Base-by-base conservation (phyloP, 1,284 basidiomycete genomes). In the Puccinia coronata region DNA sequence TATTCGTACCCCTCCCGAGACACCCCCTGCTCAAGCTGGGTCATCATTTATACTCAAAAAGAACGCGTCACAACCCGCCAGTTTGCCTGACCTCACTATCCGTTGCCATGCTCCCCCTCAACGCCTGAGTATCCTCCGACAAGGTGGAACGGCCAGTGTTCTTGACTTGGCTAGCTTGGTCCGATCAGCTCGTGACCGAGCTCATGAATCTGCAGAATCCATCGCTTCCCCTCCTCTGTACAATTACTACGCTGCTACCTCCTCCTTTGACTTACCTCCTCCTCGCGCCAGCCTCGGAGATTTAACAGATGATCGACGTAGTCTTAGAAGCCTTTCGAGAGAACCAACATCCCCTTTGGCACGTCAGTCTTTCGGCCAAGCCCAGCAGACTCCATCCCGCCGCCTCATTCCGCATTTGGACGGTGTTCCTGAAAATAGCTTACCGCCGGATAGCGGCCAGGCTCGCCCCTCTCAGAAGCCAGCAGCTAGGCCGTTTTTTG, bases 101-200 rank as follows among this genome's bases (percentile, higher is more conserved):
- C 63, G 34, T 34, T 47, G 12, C 28, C 25, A 70, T 71, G 41
- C 25, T 36, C 16, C 69, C 20, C 47, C 69, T 71, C 69, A 71
- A 43, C 71, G 71, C 5, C 20, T 59, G 36, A 73, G 71, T 73
- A 4, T 34, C 11, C 71, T 77, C 39, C 76, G 79, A 49, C 79
- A 73, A 31, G 70, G 39, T 14, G 79, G 79, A 11, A 80, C 79
- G 18, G 79, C 79, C 28, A 72, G 49, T 51, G 57, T 63, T 41
- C 57, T 71, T 51, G 79, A 80, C 49, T 65, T 80, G 36, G 79
- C 70, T 20, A 80, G 70, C 47, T 51, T 80, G 39, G 69, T 80
- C 6, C 36, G 59, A 59, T 28, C 63, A 2, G 34, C 70, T 9
- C 79, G 69, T 14, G 69, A 80, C 34, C 79, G 79, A 34, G 34